phyloP scores from a whole-genome alignment of 1,139 yeast species.

The Pneumocystis carinii region DNA sequence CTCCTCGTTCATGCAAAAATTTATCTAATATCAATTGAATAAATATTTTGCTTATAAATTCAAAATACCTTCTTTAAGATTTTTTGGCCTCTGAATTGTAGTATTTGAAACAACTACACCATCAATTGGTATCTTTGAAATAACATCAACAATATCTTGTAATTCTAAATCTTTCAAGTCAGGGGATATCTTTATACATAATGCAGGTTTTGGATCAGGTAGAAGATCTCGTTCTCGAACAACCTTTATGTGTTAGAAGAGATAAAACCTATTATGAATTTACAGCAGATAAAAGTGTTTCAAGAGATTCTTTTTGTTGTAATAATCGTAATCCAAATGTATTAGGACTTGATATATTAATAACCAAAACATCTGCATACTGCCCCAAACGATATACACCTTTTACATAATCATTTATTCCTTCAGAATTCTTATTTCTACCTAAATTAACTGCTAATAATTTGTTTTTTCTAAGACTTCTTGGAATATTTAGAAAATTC shows the following conservation, averaged over 20 bases:
- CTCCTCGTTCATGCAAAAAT: constrained; percentile 48
- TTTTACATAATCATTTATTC: constrained; percentile 63
- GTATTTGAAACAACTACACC: constrained; percentile 90
- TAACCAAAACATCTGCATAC: constrained; percentile 74
- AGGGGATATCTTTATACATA: constrained; percentile 84
- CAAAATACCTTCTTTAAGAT: neutral
- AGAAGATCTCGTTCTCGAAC: constrained; percentile 26
- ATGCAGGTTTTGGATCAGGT: constrained; percentile 31
- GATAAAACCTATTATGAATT: neutral
- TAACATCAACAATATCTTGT: constrained; percentile 67
- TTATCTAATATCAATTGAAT: constrained; percentile 27
- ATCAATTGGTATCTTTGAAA: constrained; percentile 62
- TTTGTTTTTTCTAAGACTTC: constrained; percentile 50
- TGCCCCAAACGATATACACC: constrained; percentile 75
- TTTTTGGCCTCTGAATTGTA: constrained; percentile 48
- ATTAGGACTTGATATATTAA: constrained; percentile 92
- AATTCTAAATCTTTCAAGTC: constrained; percentile 74
- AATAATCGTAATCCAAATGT: constrained; percentile 87
- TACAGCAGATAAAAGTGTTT: constrained; percentile 40
- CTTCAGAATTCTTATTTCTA: constrained; percentile 83
- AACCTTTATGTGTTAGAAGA: constrained; percentile 14
- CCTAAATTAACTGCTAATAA: constrained; percentile 76
- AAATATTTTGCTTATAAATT: neutral
- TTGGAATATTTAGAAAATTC: constrained; percentile 20
- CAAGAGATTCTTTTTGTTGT: constrained; percentile 62